Conservation (phyloP, 768 basidiomycete species). For the Termitomyces sp. region DNA sequence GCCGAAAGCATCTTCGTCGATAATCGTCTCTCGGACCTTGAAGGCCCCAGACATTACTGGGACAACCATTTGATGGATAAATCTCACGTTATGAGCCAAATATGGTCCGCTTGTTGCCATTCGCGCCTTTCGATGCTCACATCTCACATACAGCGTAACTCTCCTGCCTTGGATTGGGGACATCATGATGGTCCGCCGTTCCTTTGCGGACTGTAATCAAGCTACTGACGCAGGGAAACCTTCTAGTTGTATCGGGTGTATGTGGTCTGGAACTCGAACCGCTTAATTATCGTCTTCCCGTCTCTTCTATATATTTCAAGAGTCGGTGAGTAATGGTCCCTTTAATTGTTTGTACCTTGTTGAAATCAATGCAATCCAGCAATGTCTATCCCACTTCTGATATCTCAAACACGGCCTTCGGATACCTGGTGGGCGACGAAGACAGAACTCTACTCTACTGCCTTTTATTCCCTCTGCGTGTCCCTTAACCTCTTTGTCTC, state of each 20-base stretch:
- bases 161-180: conserved; percentile 20
- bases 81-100: conserved; percentile 17
- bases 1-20: conserved; percentile 16
- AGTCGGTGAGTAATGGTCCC: conserved; percentile 9
- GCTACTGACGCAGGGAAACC: background rate
- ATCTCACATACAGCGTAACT: conserved; percentile 4
- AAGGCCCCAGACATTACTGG: conserved; percentile 8
- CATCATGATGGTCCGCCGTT: conserved; percentile 16
- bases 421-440: conserved; percentile 7
- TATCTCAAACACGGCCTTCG: conserved; percentile 11
- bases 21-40: conserved; percentile 1
- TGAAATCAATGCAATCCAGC: conserved; percentile 1
- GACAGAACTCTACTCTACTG: conserved; percentile 8
- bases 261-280: conserved; percentile 14
- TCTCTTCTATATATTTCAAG: conserved; percentile 12
- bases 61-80: conserved; percentile 5
- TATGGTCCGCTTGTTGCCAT: conserved; percentile 5
- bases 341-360: background rate
- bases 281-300: conserved; percentile 14
- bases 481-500: conserved; percentile 18
- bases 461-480: conserved; percentile 18
- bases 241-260: conserved; percentile 16
- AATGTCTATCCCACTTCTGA: conserved; percentile 19
- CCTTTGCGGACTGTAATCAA: background rate
- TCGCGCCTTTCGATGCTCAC: background rate